Percentiles rank a stretch among this genome's conserved stretches.
These are phyloP conservation scores for Ganoderma meredithae DNA, from an alignment of 1,284 basidiomycete genomes.

Conservation along the genomic window DNA sequence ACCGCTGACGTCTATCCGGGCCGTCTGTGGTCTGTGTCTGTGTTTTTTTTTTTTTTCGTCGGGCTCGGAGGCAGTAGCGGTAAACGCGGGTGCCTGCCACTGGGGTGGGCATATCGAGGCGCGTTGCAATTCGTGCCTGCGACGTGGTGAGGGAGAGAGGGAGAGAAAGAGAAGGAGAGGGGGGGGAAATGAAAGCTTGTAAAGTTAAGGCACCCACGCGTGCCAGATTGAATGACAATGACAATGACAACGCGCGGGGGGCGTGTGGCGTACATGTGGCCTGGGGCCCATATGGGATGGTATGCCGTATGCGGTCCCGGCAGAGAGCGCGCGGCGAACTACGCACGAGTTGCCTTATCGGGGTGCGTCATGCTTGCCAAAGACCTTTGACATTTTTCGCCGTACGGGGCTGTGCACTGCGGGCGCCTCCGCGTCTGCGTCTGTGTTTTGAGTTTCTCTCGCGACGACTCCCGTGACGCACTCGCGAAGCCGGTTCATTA, in stretches of 20 bases:
- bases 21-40: background rate
- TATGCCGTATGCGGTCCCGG: background rate
- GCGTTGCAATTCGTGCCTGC: background rate
- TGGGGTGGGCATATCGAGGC: background rate
- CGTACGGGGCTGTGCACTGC: background rate
- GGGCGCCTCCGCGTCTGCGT: background rate
- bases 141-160: too few species aligned
- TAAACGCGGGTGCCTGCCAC: too few species aligned
- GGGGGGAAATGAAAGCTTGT: background rate
- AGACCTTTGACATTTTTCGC: too few species aligned
- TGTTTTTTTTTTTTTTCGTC: too few species aligned
- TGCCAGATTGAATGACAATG: too few species aligned
- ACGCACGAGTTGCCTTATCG: background rate
- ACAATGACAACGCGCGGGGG: too few species aligned
- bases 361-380: background rate
- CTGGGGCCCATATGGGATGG: background rate
- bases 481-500: slow-evolving; percentile 2
- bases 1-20: background rate
- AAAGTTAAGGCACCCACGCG: background rate
- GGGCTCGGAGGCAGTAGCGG: background rate
- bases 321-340: slow-evolving; percentile 1
- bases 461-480: background rate
- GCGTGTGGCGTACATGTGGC: background rate
- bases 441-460: background rate
- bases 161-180: too few species aligned